Percentiles rank a stretch among this genome's conserved stretches.
Evolutionary conservation across 2,329 filamentous ascomycete genomes (phyloP).

Genomic region (Trichoderma atroviride): DNA sequence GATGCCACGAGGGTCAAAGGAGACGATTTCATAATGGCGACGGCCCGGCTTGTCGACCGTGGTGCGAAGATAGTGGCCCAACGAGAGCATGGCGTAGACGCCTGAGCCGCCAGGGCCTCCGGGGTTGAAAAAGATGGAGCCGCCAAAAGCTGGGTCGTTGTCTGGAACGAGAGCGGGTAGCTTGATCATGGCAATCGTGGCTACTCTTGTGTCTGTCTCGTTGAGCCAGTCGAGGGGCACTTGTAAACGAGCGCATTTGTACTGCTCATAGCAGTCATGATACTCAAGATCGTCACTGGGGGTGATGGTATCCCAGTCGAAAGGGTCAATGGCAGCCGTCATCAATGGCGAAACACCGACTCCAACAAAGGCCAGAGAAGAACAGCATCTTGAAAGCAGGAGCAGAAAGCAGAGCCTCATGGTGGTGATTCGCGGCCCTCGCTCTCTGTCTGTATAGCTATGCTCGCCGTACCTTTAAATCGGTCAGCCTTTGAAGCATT

Average conservation of each 20-base stretch:
- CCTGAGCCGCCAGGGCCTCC: slow-evolving; percentile 51
- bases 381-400: slow-evolving; percentile 37
- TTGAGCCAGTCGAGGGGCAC: slow-evolving; percentile 50
- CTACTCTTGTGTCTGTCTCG: slow-evolving; percentile 34
- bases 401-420: slow-evolving; percentile 29
- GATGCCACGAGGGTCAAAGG: slow-evolving; percentile 50
- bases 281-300: slow-evolving; percentile 44
- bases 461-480: not conserved
- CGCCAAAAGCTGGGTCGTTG: slow-evolving; percentile 44
- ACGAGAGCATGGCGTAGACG: slow-evolving; percentile 34
- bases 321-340: slow-evolving; percentile 25
- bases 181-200: slow-evolving; percentile 47
- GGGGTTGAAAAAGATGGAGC: slow-evolving; percentile 49
- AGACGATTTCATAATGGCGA: slow-evolving; percentile 46
- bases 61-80: slow-evolving; percentile 38
- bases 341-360: not conserved
- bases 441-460: not conserved
- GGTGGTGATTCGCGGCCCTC: not conserved
- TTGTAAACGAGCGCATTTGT: slow-evolving; percentile 46
- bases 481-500: not conserved
- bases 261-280: slow-evolving; percentile 44
- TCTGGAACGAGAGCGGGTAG: slow-evolving; percentile 45
- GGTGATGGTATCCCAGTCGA: slow-evolving; percentile 43
- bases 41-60: slow-evolving; percentile 34
- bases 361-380: slow-evolving; percentile 54